A percentile compares a stretch with the other conserved stretches of the same genome.
These are phyloP conservation scores for Beta corolliflora DNA, from an alignment of 179 eudicot species.

Conservation along the genomic window DNA sequence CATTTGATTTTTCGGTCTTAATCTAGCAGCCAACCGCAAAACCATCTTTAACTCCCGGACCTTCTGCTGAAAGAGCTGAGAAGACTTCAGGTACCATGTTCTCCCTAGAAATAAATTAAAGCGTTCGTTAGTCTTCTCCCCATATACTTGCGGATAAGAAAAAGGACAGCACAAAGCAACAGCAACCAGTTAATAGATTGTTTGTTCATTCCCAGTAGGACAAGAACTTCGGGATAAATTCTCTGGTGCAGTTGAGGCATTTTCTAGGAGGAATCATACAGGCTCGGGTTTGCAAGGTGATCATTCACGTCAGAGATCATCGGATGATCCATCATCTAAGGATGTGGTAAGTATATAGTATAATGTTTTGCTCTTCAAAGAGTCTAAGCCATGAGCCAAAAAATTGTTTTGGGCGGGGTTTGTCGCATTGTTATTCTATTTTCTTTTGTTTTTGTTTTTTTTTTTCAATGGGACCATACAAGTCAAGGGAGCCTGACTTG, in stretches of 20 bases:
- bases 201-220: slow-evolving; percentile 38
- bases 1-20: slow-evolving; percentile 11
- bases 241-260: slow-evolving; percentile 58
- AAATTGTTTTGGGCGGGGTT: neutral
- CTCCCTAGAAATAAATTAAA: neutral
- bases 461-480: neutral
- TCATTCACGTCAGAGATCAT: slow-evolving; percentile 50
- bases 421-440: neutral
- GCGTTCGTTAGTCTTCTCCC: neutral
- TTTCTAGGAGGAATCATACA: slow-evolving; percentile 54
- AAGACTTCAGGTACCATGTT: slow-evolving; percentile 39
- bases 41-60: slow-evolving; percentile 45
- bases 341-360: slow-evolving; percentile 42
- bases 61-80: slow-evolving; percentile 52
- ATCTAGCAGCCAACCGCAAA: slow-evolving; percentile 42
- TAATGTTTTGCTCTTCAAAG: neutral
- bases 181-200: neutral
- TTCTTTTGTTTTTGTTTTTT: neutral
- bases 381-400: neutral
- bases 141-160: neutral
- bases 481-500: neutral
- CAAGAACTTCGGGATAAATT: slow-evolving; percentile 56
- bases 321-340: slow-evolving; percentile 54
- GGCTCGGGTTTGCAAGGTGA: slow-evolving; percentile 47
- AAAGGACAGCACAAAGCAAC: neutral